These are phyloP conservation scores for Eugenia klotzschiana DNA, from an alignment of 441 rosid species.

Conservation along the genomic window DNA sequence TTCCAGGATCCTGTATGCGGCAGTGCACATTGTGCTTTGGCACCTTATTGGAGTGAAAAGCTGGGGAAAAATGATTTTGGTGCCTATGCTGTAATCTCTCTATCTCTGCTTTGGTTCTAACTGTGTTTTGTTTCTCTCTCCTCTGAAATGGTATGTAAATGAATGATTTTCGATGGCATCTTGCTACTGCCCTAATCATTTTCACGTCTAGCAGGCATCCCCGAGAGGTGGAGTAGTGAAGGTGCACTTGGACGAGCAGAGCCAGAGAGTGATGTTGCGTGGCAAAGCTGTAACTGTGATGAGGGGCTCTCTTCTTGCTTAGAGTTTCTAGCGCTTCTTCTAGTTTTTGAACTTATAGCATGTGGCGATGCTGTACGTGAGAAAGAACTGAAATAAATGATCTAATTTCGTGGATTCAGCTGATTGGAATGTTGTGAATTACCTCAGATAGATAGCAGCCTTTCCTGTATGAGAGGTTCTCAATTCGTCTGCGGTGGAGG, in stretches of 20 bases:
- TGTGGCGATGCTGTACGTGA: background rate
- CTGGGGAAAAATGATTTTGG: conserved; percentile 39
- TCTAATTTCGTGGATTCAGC: too few species aligned
- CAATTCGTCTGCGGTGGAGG: background rate
- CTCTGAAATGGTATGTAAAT: background rate
- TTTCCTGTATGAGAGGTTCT: background rate
- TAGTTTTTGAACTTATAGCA: background rate
- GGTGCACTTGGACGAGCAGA: conserved; percentile 36
- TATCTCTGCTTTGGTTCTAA: background rate
- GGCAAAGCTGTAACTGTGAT: conserved; percentile 62
- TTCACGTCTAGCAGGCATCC: conserved; percentile 30
- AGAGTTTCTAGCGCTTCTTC: conserved; percentile 1
- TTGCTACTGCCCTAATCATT: background rate
- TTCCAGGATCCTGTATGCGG: conserved; percentile 68
- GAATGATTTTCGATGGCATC: background rate
- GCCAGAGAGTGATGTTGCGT: conserved; percentile 36
- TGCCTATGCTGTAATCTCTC: conserved; percentile 38
- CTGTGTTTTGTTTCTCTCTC: background rate
- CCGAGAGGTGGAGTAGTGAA: conserved; percentile 43
- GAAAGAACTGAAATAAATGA: too few species aligned
- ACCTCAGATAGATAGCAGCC: background rate
- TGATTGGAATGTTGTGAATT: too few species aligned
- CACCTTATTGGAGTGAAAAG: conserved; percentile 52
- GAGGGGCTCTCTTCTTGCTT: conserved; percentile 58
- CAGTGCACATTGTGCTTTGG: conserved; percentile 64